Conservation (phyloP, 176 grass and related monocot genomes). For the Oryza longistaminata region DNA sequence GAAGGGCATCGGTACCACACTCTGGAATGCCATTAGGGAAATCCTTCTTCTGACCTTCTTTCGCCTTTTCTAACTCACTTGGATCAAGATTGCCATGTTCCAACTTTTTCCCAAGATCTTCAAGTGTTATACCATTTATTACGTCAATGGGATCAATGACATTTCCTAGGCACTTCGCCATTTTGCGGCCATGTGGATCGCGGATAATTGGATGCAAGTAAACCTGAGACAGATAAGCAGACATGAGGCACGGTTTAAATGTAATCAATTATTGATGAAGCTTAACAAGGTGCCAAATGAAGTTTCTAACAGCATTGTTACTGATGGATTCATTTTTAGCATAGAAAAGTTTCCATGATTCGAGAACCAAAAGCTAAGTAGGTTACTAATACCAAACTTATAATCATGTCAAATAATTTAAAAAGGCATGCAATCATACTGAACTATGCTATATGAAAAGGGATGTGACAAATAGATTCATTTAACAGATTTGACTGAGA, state of each 20-base stretch:
- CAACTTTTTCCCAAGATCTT: constrained; percentile 55
- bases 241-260: background rate
- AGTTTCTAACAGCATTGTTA: background rate
- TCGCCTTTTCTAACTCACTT: constrained; percentile 57
- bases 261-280: no score
- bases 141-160: constrained; percentile 77
- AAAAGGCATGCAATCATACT: no score
- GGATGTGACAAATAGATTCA: no score
- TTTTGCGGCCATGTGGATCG: constrained; percentile 73
- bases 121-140: constrained; percentile 68
- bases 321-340: no score
- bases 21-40: constrained; percentile 75
- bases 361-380: no score
- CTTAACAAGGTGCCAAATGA: no score
- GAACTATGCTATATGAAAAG: no score
- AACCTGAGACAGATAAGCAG: constrained; percentile 40
- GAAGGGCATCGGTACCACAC: constrained; percentile 73
- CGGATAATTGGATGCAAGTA: constrained; percentile 84
- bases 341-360: no score
- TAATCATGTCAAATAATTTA: no score
- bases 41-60: constrained; percentile 62
- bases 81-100: constrained; percentile 70
- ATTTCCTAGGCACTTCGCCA: constrained; percentile 69
- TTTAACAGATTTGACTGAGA: background rate
- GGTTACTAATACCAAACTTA: no score